Base-by-base conservation (phyloP, 257 asterid species). In the Nicotiana noctiflora region DNA sequence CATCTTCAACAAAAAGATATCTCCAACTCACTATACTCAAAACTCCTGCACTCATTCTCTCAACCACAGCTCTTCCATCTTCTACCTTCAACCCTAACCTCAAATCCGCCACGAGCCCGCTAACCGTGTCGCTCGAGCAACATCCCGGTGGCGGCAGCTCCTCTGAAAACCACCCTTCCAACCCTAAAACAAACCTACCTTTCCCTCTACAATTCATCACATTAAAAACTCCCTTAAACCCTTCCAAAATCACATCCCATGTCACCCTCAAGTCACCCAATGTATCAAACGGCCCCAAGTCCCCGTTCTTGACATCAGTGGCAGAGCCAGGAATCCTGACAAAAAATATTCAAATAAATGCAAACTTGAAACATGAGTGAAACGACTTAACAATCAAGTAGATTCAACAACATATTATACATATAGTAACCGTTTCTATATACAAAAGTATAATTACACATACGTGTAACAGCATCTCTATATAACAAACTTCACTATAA, bases 131-230 rank as follows among this genome's bases (percentile, higher is more conserved):
- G 79, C 87, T 67, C 21, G 85, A 79, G 84, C 97, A 91, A 49
- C 98, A 91, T 79, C 92, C 92, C 3, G 91, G 37, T 79, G 87
- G 23, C 70, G 96, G 98, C 14, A 95, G 87, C 89, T 92, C 99
- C 90, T 91, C 90, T 7, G 96, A 91, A 63, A 92, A 91, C 98
- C 98, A 95, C 77, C 94, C 98, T 82, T 92, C 95, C 83, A 90
- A 59, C 19, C 99, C 97, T 88, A 91, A n/a, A 2, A 93, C 90
- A 57, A 89, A 90, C 14, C 86, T 87, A 55, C 95, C 95, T 21
- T 83, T 92, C 66, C 94, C 99, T 76, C 40, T 70, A n/a, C 99
- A 90, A 27, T 95, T 94, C 94, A 93, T 88, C 92, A 90, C 82
- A 5, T 86, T 88, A 18, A 95, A 93, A 68, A 85, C 90, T 3